Percentiles rank a stretch among this genome's conserved stretches.
These are phyloP conservation scores for Leccinum aurantiacum DNA, from an alignment of 768 basidiomycete species.

Conservation along the genomic window DNA sequence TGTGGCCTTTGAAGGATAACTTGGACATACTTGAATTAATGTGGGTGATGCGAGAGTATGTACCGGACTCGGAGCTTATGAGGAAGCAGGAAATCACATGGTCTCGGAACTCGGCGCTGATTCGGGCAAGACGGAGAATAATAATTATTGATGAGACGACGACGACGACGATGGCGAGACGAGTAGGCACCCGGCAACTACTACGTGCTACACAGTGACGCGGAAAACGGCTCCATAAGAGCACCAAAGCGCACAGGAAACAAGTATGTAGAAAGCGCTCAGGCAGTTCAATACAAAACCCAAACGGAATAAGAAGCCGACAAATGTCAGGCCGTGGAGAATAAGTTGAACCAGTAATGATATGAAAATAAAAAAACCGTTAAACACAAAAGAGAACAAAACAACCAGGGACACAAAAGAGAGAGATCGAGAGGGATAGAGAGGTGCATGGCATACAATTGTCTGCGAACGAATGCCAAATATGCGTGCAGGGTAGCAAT, in stretches of 20 bases:
- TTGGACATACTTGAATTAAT: slow-evolving; percentile 30
- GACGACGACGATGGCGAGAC: slow-evolving; percentile 12
- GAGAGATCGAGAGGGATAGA: background rate
- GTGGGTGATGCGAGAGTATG: background rate
- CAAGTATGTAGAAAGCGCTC: slow-evolving; percentile 29
- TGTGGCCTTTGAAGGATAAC: slow-evolving; percentile 81
- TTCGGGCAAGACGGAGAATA: slow-evolving; percentile 11
- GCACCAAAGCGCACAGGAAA: slow-evolving; percentile 33
- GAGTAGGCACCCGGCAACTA: slow-evolving; percentile 36
- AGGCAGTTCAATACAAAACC: slow-evolving; percentile 22
- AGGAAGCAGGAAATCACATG: slow-evolving; percentile 15
- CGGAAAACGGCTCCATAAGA: slow-evolving; percentile 25
- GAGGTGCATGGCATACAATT: slow-evolving; percentile 28
- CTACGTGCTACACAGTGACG: slow-evolving; percentile 36
- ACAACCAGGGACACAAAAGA: slow-evolving; percentile 15
- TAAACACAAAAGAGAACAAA: slow-evolving; percentile 25
- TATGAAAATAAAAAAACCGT: slow-evolving; percentile 32
- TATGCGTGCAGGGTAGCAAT: slow-evolving; percentile 17
- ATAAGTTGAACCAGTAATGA: slow-evolving; percentile 33
- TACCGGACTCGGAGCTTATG: background rate
- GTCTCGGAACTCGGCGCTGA: background rate
- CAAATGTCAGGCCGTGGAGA: slow-evolving; percentile 23
- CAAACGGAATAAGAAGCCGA: slow-evolving; percentile 30
- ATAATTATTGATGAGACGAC: slow-evolving; percentile 26
- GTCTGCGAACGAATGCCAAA: slow-evolving; percentile 23